Base-by-base conservation (phyloP, 768 basidiomycete species). In the Collybia sordida region DNA sequence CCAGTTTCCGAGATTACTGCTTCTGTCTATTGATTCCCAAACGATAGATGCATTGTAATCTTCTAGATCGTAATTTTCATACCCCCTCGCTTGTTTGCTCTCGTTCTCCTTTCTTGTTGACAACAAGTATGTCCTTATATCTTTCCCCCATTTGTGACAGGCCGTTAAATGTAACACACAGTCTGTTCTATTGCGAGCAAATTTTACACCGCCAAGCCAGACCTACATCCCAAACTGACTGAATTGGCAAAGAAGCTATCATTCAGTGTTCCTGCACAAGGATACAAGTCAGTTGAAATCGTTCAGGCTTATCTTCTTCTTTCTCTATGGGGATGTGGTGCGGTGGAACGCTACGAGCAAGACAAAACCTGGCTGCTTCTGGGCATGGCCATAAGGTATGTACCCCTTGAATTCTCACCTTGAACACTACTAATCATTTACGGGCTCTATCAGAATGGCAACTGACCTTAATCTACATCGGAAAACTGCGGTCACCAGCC, bases 391-490 rank as follows among this genome's bases (percentile, higher is more conserved):
- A 89, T 88, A 55, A 77, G 89, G 86, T 85, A 51, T 43, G 82
- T 72, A 9, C 22, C 47, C 19, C 3, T 27, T 37, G 9, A 11
- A 19, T 39, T 49, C 35, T 42, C 36, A 27, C 36, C 14, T n/a
- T 21, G 42, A 37, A 23, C 14, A 46, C 39, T 14, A 21, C 27
- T 34, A 22, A 52, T n/a, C 24, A 21, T 8, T 17, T 6, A 8
- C 4, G 9, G 25, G 31, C 40, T 14, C 59, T 31, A 46, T 21
- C 39, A 92, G 95, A 47, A 94, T 97, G 90, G 97, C 88, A 8
- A 96, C 90, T 12, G 97, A 99, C 68, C 72, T 99, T 27, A 98
- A 98, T 65, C 69, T 99, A 48, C 95, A 98, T 64, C 85, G 95
- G 47, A 95, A 96, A 64, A 88, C 88, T 6, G 73, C 76, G 1